A percentile compares a stretch with the other conserved stretches of the same genome.
Conservation (phyloP, 345 rosid species). For the Erucastrum elatum region DNA sequence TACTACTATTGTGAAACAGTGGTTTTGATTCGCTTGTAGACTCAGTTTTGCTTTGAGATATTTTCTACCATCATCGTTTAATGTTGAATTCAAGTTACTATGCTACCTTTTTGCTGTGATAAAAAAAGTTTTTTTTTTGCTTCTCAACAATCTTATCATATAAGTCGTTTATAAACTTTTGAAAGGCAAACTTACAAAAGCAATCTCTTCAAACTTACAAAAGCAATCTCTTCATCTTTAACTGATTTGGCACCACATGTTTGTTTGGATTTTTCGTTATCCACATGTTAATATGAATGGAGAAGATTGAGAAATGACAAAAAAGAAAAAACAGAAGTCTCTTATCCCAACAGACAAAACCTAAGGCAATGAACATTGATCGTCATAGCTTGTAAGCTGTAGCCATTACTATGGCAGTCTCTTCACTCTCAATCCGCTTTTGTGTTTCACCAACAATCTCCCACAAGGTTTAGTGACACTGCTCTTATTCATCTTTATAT, state of each 20-base stretch:
- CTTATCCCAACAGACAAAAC: slow-evolving; percentile 26
- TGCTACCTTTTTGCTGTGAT: neutral
- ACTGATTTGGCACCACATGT: neutral
- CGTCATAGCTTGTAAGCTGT: slow-evolving; percentile 9
- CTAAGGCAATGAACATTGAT: neutral
- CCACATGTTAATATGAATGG: neutral
- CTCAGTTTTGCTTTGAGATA: slow-evolving; percentile 36
- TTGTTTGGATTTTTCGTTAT: slow-evolving; percentile 1
- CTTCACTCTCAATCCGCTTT: slow-evolving; percentile 50
- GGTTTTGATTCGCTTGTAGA: slow-evolving; percentile 24
- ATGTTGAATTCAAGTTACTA: neutral
- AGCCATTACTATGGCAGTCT: slow-evolving; percentile 53
- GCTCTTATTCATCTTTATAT: neutral
- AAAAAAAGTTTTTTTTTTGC: neutral
- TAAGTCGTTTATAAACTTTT: neutral
- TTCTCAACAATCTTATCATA: neutral
- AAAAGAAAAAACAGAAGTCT: neutral
- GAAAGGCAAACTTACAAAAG: neutral
- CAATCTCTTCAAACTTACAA: neutral
- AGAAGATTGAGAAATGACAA: neutral
- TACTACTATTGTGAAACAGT: slow-evolving; percentile 17
- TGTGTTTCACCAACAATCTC: slow-evolving; percentile 49
- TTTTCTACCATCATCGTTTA: slow-evolving; percentile 7
- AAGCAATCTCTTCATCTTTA: neutral
- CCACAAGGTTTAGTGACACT: slow-evolving; percentile 45